phyloP scores from a whole-genome alignment of 495 filamentous ascomycete genomes.

The Podospora comata region DNA sequence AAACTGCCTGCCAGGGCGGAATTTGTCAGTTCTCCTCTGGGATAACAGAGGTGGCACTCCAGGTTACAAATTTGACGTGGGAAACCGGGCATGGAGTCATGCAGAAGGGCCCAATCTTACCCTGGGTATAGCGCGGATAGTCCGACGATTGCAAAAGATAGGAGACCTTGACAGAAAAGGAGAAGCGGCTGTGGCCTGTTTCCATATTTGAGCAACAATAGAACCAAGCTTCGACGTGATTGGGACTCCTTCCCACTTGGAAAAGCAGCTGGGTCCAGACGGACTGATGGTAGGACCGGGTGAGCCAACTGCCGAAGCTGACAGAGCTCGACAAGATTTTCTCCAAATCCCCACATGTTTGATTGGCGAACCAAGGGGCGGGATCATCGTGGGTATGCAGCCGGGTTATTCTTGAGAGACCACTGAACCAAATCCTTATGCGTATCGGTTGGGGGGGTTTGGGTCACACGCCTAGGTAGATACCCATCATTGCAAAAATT shows the following conservation, averaged over 20 bases:
- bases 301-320: background rate
- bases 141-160: too few relatives aligned
- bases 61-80: slow-evolving; percentile 9
- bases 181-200: too few relatives aligned
- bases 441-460: background rate
- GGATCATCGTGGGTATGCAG: background rate
- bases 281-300: background rate
- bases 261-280: too few relatives aligned
- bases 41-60: slow-evolving; percentile 4
- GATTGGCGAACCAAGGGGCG: background rate
- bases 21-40: background rate
- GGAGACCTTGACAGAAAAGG: too few relatives aligned
- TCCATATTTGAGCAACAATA: too few relatives aligned
- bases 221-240: too few relatives aligned
- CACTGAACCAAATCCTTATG: background rate
- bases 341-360: background rate
- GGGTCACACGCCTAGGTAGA: background rate
- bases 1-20: background rate
- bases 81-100: slow-evolving; percentile 6
- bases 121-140: slow-evolving; percentile 3
- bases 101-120: slow-evolving; percentile 13
- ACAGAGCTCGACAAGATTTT: too few relatives aligned
- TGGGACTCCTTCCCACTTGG: too few relatives aligned
- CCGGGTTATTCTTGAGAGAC: background rate
- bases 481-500: too few relatives aligned